Base-by-base conservation (phyloP, 805 yeast genomes). In the Sugiyamaella marilandica region DNA sequence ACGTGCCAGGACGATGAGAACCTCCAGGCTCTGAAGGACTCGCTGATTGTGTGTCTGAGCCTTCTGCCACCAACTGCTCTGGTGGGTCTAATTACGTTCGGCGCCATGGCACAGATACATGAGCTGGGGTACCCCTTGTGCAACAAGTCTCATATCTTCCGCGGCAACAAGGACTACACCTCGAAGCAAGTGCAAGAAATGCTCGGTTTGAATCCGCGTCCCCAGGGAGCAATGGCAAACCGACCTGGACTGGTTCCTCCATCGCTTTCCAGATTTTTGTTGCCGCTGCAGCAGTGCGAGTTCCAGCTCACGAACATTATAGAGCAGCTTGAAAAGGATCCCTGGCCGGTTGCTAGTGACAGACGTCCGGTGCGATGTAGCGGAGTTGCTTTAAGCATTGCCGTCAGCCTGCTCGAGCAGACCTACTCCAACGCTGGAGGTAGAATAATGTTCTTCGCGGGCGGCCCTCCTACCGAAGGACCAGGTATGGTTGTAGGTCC, bases 401-500 rank as follows among this genome's bases (percentile, higher is more conserved):
- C 97, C 9, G 77, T 90, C 26, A 79, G 86, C 61, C 68, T 94
- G 51, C 78, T 90, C 59, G 96, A 91, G 66, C 84, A 87, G 36
- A 77, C 94, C 29, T 88, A 82, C 72, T 83, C 90, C 49, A 70
- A 75, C 48, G 45, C 83, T 61, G 96, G 97, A 48, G 90, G 95
- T 13, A 83, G 97, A 68, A 78, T 94, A 61, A 83, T 89, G 75
- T 75, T 94, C 55, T 94, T 94, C 65, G 83, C 96, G 39, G 95
- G 92, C 50, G 99, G 99, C 57, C 95, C 97, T 47, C 84, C 97
- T 68, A 94, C 99, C 45, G 83, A 86, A 65, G 86, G 85, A 45
- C 98, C 99, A 10, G 99, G 99, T 62, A 74, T 87, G 67, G 89
- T 94, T 60, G 99, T 94, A 29, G 88, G 92, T 44, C 82, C 85